phyloP scores from a whole-genome alignment of 257 asterid genomes.

The Gentiana dahurica region DNA sequence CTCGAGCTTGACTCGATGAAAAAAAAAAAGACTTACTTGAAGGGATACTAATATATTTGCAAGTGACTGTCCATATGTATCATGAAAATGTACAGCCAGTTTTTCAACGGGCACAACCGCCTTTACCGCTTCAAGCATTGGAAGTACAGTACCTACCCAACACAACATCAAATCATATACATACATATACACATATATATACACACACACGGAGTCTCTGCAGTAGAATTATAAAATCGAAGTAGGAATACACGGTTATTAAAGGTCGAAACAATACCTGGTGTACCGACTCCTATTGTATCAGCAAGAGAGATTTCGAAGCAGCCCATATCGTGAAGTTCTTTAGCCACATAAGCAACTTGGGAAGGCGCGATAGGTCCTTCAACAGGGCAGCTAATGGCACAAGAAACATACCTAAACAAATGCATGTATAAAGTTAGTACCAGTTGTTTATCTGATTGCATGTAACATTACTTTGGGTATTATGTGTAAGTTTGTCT shows the following conservation, averaged over 20 bases:
- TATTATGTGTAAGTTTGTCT: no score
- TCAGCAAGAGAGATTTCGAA: conserved; percentile 89
- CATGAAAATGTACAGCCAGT: conserved; percentile 90
- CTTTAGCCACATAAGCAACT: conserved; percentile 89
- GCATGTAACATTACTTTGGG: no score
- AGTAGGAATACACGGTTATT: background rate
- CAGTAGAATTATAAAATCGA: no score
- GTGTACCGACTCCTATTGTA: conserved; percentile 82
- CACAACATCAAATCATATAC: background rate
- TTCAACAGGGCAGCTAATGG: conserved; percentile 83
- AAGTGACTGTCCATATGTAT: conserved; percentile 89
- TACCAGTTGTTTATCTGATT: background rate
- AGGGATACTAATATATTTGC: conserved; percentile 76
- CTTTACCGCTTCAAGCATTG: conserved; percentile 92
- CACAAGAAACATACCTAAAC: conserved; percentile 77
- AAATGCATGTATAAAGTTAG: conserved; percentile 5
- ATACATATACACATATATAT: no score
- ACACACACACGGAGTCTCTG: no score
- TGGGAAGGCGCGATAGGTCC: conserved; percentile 63
- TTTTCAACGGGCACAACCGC: conserved; percentile 80
- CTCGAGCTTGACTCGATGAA: no score
- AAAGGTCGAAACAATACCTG: conserved; percentile 32
- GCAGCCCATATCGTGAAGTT: conserved; percentile 93
- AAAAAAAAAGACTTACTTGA: conserved; percentile 49
- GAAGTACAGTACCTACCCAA: conserved; percentile 54